phyloP scores from a whole-genome alignment of 2,329 filamentous ascomycete genomes.

The Exophiala oligosperma region DNA sequence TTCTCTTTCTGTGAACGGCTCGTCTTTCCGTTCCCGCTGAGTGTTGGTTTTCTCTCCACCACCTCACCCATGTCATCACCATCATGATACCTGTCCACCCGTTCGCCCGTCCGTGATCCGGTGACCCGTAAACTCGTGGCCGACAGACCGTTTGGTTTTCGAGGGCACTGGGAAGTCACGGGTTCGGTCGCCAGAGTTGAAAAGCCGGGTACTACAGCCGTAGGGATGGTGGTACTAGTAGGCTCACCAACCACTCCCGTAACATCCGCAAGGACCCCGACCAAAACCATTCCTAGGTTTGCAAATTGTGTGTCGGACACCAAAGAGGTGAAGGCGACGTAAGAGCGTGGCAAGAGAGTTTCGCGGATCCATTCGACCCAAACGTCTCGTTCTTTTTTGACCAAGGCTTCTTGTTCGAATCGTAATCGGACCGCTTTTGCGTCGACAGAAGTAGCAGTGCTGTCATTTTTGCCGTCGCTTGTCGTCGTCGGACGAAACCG shows the following conservation, averaged over 20 bases:
- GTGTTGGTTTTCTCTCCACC: conserved; percentile 8
- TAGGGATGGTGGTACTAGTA: conserved; percentile 1
- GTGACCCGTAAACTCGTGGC: conserved; percentile 15
- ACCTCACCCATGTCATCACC: conserved; percentile 24
- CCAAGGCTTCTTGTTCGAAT: conserved; percentile 42
- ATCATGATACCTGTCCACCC: conserved; percentile 23
- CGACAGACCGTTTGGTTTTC: conserved; percentile 4
- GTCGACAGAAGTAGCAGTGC: not conserved
- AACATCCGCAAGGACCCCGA: conserved; percentile 64
- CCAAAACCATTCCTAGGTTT: conserved; percentile 66
- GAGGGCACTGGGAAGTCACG: not conserved
- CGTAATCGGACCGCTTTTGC: conserved; percentile 38
- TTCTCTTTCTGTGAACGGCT: not conserved
- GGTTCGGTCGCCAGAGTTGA: not conserved
- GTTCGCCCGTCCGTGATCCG: conserved; percentile 16
- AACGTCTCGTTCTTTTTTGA: conserved; percentile 33
- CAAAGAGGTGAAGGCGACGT: conserved; percentile 63
- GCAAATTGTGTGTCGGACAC: conserved; percentile 72
- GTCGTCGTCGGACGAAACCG: not conserved
- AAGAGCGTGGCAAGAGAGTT: conserved; percentile 44
- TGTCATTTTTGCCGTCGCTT: not conserved
- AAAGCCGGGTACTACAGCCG: no score
- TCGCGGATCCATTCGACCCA: conserved; percentile 42
- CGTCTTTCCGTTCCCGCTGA: not conserved
- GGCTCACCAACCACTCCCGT: conserved; percentile 45